These are phyloP conservation scores for Lactarius pseudohatsudake DNA, from an alignment of 768 basidiomycete genomes.

Conservation along the genomic window DNA sequence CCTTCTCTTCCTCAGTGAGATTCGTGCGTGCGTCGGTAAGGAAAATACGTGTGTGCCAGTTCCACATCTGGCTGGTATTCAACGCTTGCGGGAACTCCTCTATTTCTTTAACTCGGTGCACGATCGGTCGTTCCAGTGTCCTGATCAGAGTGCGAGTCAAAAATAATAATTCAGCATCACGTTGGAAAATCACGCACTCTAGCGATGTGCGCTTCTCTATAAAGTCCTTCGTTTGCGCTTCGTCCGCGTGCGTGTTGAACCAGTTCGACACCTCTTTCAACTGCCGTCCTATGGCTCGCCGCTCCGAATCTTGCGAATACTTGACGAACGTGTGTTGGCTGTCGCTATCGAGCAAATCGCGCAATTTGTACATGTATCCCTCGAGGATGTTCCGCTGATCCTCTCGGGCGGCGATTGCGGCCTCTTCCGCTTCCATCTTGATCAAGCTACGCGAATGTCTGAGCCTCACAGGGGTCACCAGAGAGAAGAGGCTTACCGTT, in stretches of 20 bases:
- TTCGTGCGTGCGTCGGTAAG: conserved; percentile 75
- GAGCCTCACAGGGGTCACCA: neutral
- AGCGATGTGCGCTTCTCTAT: conserved; percentile 73
- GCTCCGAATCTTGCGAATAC: conserved; percentile 75
- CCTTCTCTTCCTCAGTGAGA: conserved; percentile 60
- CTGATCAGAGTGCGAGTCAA: conserved; percentile 41
- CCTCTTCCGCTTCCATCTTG: conserved; percentile 75
- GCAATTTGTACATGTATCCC: conserved; percentile 87
- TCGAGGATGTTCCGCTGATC: conserved; percentile 92
- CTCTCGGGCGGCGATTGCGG: conserved; percentile 72
- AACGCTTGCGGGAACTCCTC: conserved; percentile 81
- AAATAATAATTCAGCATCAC: neutral
- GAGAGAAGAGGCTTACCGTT: conserved; percentile 52
- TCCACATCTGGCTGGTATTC: conserved; percentile 83
- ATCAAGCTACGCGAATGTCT: conserved; percentile 55
- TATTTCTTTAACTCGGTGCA: conserved; percentile 87
- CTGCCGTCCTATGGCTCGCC: conserved; percentile 60
- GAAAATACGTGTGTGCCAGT: conserved; percentile 87
- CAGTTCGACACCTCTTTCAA: conserved; percentile 77
- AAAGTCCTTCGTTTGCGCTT: conserved; percentile 74
- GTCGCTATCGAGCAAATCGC: conserved; percentile 74
- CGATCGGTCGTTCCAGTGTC: conserved; percentile 74
- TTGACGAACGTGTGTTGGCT: conserved; percentile 75
- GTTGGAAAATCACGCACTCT: conserved; percentile 61
- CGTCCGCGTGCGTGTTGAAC: conserved; percentile 82